Percentiles rank a stretch among this genome's conserved stretches.
Conservation (phyloP, 2,329 filamentous ascomycete genomes). For the Fusarium sp. region DNA sequence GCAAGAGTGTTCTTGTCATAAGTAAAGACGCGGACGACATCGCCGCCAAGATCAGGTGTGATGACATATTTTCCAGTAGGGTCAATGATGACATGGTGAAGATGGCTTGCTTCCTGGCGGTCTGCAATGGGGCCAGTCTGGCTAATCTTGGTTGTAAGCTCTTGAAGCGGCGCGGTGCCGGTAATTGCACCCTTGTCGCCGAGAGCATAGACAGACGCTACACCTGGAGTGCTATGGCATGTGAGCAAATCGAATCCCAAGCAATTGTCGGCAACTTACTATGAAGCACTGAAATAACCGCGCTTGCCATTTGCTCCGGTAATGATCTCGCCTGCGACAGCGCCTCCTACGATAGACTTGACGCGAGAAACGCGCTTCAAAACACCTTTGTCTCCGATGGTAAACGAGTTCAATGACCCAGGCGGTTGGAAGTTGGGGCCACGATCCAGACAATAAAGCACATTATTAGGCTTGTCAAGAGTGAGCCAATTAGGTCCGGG, state of each 20-base stretch:
- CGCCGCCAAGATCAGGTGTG: slow-evolving; percentile 36
- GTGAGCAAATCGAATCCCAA: neutral
- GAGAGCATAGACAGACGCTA: slow-evolving; percentile 18
- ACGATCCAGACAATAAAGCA: slow-evolving; percentile 38
- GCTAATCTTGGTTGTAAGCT: slow-evolving; percentile 27
- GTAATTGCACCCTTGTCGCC: slow-evolving; percentile 25
- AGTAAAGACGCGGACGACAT: slow-evolving; percentile 30
- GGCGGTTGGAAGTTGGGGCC: slow-evolving; percentile 8
- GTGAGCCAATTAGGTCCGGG: slow-evolving; percentile 34
- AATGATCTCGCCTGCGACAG: slow-evolving; percentile 33
- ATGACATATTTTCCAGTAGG: slow-evolving; percentile 36
- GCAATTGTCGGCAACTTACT: slow-evolving; percentile 10
- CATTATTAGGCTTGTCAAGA: slow-evolving; percentile 15
- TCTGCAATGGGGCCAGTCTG: slow-evolving; percentile 28
- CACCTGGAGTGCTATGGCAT: slow-evolving; percentile 15
- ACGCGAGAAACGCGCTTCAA: slow-evolving; percentile 22
- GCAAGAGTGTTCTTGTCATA: slow-evolving; percentile 36
- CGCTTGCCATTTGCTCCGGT: slow-evolving; percentile 19
- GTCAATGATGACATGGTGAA: slow-evolving; percentile 38
- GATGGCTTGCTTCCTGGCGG: slow-evolving; percentile 37
- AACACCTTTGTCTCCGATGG: slow-evolving; percentile 6
- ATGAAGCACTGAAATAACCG: slow-evolving; percentile 35
- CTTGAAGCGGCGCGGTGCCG: slow-evolving; percentile 29
- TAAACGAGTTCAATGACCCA: slow-evolving; percentile 38
- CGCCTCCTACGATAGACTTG: slow-evolving; percentile 15